Conservation (phyloP, 371 early-diverging fungal genomes). For the Gilbertella persicaria region DNA sequence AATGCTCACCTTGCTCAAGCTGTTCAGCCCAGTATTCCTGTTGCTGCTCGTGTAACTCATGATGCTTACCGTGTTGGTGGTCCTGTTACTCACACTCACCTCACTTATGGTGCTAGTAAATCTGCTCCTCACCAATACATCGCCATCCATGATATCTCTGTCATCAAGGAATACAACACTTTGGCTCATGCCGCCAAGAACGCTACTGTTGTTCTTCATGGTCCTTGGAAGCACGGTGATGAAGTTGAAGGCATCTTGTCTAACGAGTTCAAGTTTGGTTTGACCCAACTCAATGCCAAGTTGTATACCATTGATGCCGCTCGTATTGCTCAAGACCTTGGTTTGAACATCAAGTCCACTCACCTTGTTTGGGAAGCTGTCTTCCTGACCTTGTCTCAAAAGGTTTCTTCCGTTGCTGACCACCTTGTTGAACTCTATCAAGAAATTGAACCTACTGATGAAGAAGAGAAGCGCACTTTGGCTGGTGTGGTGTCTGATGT, state of each 20-base stretch:
- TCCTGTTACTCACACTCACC: conserved; percentile 57
- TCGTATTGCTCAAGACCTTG: conserved; percentile 65
- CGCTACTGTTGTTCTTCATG: conserved; percentile 67
- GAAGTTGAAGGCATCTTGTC: conserved; percentile 72
- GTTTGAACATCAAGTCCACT: conserved; percentile 51
- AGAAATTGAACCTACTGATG: conserved; percentile 24
- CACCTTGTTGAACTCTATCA: conserved; percentile 32
- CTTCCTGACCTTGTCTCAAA: conserved; percentile 47
- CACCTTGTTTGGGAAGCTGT: conserved; percentile 63
- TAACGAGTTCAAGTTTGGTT: conserved; percentile 64
- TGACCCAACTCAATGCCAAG: conserved; percentile 60
- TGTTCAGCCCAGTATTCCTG: conserved; percentile 27
- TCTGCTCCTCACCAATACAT: conserved; percentile 56
- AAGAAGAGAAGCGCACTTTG: conserved; percentile 30
- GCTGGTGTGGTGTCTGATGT: conserved; percentile 23
- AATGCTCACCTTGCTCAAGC: conserved; percentile 47
- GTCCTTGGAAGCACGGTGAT: conserved; percentile 65
- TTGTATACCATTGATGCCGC: conserved; percentile 67
- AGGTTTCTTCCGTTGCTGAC: conserved; percentile 13
- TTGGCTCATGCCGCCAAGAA: conserved; percentile 56
- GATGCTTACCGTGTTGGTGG: conserved; percentile 65
- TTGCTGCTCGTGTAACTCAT: conserved; percentile 44
- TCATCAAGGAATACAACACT: conserved; percentile 66
- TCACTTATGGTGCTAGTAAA: conserved; percentile 39
- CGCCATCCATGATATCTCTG: conserved; percentile 62